These are phyloP conservation scores for Botrytis squamosa DNA, from an alignment of 2,329 filamentous ascomycete species.

Conservation along the genomic window DNA sequence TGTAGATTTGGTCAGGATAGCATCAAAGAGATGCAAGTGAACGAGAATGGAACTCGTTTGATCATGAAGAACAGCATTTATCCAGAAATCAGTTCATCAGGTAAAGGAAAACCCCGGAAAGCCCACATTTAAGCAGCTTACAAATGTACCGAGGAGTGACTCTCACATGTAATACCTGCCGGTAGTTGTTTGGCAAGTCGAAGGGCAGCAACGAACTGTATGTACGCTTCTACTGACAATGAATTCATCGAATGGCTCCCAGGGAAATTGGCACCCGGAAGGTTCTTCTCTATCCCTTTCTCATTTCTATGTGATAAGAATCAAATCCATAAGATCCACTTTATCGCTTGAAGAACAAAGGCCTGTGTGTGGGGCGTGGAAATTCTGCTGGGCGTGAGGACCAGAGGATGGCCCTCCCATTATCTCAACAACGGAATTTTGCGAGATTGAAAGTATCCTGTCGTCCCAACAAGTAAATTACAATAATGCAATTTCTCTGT, in stretches of 20 bases:
- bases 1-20: neutral
- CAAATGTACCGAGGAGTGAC: neutral
- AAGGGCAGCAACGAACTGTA: neutral
- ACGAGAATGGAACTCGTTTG: neutral
- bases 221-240: neutral
- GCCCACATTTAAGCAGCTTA: neutral
- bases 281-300: neutral
- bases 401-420: neutral
- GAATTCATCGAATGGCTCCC: no score
- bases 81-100: neutral
- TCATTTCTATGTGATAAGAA: neutral
- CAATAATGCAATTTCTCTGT: neutral
- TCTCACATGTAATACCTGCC: neutral
- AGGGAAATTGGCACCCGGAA: neutral
- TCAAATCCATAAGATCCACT: neutral
- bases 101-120: no score
- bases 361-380: neutral
- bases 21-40: neutral
- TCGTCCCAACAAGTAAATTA: neutral
- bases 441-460: neutral
- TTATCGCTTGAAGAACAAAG: neutral
- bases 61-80: neutral
- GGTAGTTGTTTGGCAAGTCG: neutral
- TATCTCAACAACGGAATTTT: neutral
- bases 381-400: neutral